Conservation (phyloP, 2,329 filamentous ascomycete species). For the Trichoderma sp. region DNA sequence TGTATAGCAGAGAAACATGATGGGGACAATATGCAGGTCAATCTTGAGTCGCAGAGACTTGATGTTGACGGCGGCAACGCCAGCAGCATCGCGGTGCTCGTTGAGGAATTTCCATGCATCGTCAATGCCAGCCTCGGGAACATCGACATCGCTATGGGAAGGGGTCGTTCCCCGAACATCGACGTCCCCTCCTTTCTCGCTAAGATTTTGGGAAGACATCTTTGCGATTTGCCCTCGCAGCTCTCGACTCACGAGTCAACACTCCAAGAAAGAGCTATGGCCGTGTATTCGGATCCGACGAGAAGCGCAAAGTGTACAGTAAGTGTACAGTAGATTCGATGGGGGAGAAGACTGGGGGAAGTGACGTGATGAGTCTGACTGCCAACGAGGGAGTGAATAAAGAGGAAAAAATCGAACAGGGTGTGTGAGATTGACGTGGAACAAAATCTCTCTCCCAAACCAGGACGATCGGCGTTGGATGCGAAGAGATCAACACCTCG, state of each 20-base stretch:
- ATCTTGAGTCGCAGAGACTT: slow-evolving; percentile 52
- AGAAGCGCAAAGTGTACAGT: neutral
- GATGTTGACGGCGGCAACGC: slow-evolving; percentile 40
- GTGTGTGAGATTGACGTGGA: slow-evolving; percentile 2
- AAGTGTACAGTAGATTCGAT: neutral
- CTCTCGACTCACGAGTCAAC: neutral
- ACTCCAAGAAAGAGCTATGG: neutral
- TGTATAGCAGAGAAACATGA: slow-evolving; percentile 62
- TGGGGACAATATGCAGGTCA: slow-evolving; percentile 57
- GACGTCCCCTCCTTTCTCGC: slow-evolving; percentile 27
- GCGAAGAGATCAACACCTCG: slow-evolving; percentile 9
- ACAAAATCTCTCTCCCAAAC: neutral
- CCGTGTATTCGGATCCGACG: neutral
- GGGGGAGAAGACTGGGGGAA: neutral
- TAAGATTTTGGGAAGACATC: slow-evolving; percentile 28
- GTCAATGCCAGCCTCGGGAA: slow-evolving; percentile 35
- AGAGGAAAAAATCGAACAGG: neutral
- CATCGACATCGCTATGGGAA: slow-evolving; percentile 26
- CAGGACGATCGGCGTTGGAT: slow-evolving; percentile 11
- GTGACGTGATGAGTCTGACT: slow-evolving; percentile 7
- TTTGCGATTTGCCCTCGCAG: neutral
- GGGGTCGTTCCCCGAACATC: slow-evolving; percentile 24
- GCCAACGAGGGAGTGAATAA: slow-evolving; percentile 7
- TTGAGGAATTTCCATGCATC: slow-evolving; percentile 47
- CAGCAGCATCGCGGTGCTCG: slow-evolving; percentile 39